Conservation (phyloP, 768 basidiomycete species). For the Cystobasidium tubakii region DNA sequence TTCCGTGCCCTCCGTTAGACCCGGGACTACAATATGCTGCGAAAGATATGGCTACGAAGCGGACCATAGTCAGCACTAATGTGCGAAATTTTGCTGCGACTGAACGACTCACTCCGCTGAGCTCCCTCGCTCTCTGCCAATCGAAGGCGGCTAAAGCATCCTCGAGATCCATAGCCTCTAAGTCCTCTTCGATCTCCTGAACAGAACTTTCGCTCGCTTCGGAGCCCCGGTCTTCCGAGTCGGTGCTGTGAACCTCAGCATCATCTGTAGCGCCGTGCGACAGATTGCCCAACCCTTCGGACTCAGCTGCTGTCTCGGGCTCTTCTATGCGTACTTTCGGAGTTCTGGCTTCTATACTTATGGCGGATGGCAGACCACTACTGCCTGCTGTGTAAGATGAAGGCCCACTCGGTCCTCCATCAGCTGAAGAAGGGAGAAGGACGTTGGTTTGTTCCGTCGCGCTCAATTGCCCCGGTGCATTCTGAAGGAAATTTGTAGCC, state of each 20-base stretch:
- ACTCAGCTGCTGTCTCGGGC: not conserved
- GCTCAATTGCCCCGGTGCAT: not conserved
- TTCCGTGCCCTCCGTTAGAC: not conserved
- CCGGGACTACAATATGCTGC: conserved; percentile 7
- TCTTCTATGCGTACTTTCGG: conserved; percentile 3
- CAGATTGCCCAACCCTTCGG: not conserved
- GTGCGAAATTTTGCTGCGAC: not conserved
- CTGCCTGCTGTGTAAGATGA: not conserved
- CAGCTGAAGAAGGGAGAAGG: not conserved
- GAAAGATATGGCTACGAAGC: conserved; percentile 10
- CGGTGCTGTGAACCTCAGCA: not conserved
- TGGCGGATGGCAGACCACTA: not conserved
- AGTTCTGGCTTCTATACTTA: not conserved
- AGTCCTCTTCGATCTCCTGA: conserved; percentile 1
- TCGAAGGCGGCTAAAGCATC: not conserved
- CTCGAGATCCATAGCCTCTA: conserved; percentile 9
- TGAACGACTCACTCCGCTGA: not conserved
- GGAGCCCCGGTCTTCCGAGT: not conserved
- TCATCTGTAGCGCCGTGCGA: not conserved
- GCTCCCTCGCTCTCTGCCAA: not conserved
- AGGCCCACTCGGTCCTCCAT: not conserved
- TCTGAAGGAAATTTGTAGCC: not conserved
- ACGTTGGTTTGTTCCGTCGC: not conserved
- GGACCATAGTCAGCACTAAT: not conserved
- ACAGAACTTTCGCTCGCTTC: not conserved